Conservation (phyloP, 139 green algal genomes). For the Trebouxia sp. region DNA sequence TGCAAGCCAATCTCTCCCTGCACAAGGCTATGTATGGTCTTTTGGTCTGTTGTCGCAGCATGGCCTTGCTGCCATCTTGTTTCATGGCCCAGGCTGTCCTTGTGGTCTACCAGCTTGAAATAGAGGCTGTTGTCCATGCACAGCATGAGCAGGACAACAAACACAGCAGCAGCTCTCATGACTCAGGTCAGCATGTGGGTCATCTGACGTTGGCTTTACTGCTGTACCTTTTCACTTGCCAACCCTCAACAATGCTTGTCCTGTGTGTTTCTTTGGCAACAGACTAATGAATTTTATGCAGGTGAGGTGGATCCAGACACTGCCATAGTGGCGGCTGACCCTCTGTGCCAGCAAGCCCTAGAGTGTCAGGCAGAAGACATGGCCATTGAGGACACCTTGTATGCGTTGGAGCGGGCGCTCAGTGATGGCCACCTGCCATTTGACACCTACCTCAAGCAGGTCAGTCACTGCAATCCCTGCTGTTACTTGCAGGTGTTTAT, state of each 20-base stretch:
- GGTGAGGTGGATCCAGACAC: conserved; percentile 39
- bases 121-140: too few relatives aligned
- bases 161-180: too few relatives aligned
- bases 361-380: conserved; percentile 77
- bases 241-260: too few relatives aligned
- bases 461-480: conserved; percentile 9
- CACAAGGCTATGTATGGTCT: too few relatives aligned
- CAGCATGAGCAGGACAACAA: too few relatives aligned
- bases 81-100: too few relatives aligned
- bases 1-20: too few relatives aligned
- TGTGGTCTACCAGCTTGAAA: too few relatives aligned
- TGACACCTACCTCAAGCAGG: conserved; percentile 82
- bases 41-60: too few relatives aligned
- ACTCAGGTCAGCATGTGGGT: too few relatives aligned
- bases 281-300: neutral
- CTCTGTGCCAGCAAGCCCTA: conserved; percentile 71
- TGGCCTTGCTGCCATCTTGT: too few relatives aligned
- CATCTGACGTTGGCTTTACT: neutral
- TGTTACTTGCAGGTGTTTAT: neutral
- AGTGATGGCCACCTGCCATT: conserved; percentile 53
- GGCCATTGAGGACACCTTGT: conserved; percentile 84
- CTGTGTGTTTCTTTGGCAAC: neutral
- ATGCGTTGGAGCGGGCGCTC: conserved; percentile 76
- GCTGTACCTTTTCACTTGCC: too few relatives aligned
- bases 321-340: conserved; percentile 69